Evolutionary conservation across 495 filamentous ascomycete species (phyloP).

Genomic region (Penicillium cataractarum): DNA sequence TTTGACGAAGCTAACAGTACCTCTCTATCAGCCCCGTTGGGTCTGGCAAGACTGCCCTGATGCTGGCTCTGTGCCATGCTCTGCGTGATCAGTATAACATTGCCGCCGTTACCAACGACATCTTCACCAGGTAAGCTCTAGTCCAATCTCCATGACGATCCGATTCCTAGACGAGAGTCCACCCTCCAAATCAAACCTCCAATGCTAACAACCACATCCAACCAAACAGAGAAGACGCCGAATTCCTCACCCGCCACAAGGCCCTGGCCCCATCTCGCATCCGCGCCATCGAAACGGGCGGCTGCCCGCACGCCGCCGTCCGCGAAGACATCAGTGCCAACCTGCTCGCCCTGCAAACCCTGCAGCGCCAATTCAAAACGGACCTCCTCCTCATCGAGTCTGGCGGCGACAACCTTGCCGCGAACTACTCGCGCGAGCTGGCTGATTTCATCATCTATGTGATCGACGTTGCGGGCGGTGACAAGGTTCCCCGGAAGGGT

Average conservation of each 20-base stretch:
- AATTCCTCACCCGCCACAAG: conserved; percentile 86
- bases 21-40: conserved; percentile 77
- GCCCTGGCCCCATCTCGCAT: conserved; percentile 84
- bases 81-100: conserved; percentile 79
- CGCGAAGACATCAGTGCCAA: conserved; percentile 96
- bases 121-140: conserved; percentile 73
- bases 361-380: conserved; percentile 73
- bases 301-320: conserved; percentile 96
- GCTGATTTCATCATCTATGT: conserved; percentile 99
- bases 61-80: conserved; percentile 83
- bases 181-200: neutral
- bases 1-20: conserved; percentile 6
- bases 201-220: conserved; percentile 1
- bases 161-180: neutral
- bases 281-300: conserved; percentile 95
- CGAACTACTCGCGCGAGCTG: conserved; percentile 91
- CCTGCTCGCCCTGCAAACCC: conserved; percentile 84
- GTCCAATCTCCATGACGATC: conserved; percentile 4
- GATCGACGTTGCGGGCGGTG: conserved; percentile 95
- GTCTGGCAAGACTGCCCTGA: conserved; percentile 95
- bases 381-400: conserved; percentile 89
- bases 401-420: conserved; percentile 94
- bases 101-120: conserved; percentile 97
- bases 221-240: conserved; percentile 78
- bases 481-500: conserved; percentile 95